Evolutionary conservation across 106 monocot genomes (phyloP).

Genomic region (Allium fistulosum): DNA sequence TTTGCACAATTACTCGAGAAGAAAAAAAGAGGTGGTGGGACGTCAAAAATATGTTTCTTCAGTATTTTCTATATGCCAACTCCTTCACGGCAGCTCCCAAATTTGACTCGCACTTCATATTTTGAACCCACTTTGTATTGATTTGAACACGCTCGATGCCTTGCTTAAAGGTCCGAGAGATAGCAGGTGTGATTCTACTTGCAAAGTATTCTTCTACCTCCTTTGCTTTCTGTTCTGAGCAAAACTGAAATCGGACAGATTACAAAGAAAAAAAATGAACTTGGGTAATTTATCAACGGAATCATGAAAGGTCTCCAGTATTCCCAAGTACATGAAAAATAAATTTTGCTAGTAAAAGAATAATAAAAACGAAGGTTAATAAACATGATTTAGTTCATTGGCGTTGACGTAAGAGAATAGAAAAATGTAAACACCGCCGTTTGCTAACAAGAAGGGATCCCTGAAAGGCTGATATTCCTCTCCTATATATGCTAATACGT

Average conservation of each 20-base stretch:
- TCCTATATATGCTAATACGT: too few species aligned
- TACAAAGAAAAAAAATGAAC: too few species aligned
- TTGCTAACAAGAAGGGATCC: too few species aligned
- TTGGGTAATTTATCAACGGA: not conserved
- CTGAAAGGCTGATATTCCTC: too few species aligned
- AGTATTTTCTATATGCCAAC: slow-evolving; percentile 31
- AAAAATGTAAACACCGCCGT: too few species aligned
- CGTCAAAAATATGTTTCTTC: not conserved
- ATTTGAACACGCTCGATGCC: slow-evolving; percentile 69
- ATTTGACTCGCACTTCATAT: slow-evolving; percentile 38
- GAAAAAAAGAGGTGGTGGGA: not conserved
- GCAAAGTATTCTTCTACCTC: slow-evolving; percentile 77
- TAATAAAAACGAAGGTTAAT: too few species aligned
- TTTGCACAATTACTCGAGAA: not conserved
- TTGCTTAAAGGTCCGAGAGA: slow-evolving; percentile 70
- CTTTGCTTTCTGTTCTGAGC: slow-evolving; percentile 57
- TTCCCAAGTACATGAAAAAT: too few species aligned
- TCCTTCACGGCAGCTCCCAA: slow-evolving; percentile 51
- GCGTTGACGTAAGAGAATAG: too few species aligned
- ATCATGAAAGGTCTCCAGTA: not conserved
- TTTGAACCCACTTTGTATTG: slow-evolving; percentile 62
- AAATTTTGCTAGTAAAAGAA: too few species aligned
- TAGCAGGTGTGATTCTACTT: slow-evolving; percentile 46
- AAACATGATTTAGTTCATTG: too few species aligned
- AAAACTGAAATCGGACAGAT: slow-evolving; percentile 43